A percentile compares a stretch with the other conserved stretches of the same genome.
Evolutionary conservation across 345 rosid species (phyloP).

Genomic region (Camelina hispida): DNA sequence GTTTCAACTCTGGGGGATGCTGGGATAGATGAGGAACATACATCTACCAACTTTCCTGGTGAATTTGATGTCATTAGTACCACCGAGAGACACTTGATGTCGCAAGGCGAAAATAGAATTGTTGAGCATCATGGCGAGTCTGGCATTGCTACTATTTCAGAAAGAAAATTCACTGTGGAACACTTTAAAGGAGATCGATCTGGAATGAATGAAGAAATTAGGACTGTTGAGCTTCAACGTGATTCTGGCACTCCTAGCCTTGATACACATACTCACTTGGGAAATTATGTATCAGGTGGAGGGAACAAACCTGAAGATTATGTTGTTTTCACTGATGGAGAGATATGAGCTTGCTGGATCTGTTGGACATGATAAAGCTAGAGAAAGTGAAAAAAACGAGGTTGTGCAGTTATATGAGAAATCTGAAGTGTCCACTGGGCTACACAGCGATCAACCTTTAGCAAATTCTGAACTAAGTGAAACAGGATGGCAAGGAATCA

Average conservation of each 20-base stretch:
- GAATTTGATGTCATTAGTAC: not conserved
- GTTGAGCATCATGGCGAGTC: slow-evolving; percentile 17
- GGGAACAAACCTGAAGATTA: not conserved
- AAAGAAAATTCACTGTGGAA: not conserved
- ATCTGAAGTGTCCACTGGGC: too few species aligned
- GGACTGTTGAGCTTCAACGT: slow-evolving; percentile 15
- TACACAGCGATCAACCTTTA: too few species aligned
- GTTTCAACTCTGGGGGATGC: too few species aligned
- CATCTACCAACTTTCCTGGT: not conserved
- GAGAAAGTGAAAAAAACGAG: not conserved
- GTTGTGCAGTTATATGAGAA: not conserved
- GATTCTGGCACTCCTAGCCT: slow-evolving; percentile 6
- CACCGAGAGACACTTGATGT: not conserved
- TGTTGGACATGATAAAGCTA: not conserved
- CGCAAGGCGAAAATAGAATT: not conserved
- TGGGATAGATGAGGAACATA: not conserved
- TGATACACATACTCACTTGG: not conserved
- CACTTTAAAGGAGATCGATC: not conserved
- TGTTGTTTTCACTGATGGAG: not conserved
- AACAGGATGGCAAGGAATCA: not conserved
- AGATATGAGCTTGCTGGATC: not conserved
- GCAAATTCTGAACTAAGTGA: too few species aligned
- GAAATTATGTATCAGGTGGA: not conserved
- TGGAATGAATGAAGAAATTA: slow-evolving; percentile 18
- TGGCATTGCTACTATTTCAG: slow-evolving; percentile 5